Evolutionary conservation across 352 stramenopile species (phyloP).

Genomic region (Plasmopara viticola): DNA sequence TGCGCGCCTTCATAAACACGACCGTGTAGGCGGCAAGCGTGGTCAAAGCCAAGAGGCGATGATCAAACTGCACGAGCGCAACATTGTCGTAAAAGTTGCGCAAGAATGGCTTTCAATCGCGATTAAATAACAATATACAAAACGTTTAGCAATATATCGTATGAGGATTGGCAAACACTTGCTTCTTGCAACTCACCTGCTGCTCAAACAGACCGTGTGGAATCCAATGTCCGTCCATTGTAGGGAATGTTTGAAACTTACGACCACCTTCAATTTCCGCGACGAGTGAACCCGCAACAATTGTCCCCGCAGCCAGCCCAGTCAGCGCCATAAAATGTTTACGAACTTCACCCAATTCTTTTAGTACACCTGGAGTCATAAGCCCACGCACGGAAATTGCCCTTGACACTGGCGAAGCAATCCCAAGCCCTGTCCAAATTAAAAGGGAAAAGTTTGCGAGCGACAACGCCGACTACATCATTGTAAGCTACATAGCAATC

Average conservation of each 20-base stretch:
- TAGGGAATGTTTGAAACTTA: slow-evolving; percentile 96
- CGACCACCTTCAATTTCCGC: slow-evolving; percentile 95
- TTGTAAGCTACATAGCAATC: not conserved
- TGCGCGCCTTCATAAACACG: slow-evolving; percentile 51
- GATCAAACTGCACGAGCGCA: slow-evolving; percentile 94
- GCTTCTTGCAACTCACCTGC: slow-evolving; percentile 18
- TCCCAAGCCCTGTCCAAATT: slow-evolving; percentile 54
- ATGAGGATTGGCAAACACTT: not conserved
- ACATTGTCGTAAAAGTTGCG: slow-evolving; percentile 96
- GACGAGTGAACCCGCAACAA: slow-evolving; percentile 55
- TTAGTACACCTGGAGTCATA: slow-evolving; percentile 32
- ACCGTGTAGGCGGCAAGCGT: slow-evolving; percentile 62
- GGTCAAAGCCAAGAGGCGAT: slow-evolving; percentile 88
- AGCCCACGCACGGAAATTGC: slow-evolving; percentile 51
- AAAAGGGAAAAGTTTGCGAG: slow-evolving; percentile 58
- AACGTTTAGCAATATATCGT: not conserved
- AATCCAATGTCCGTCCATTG: slow-evolving; percentile 89
- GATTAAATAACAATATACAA: not conserved
- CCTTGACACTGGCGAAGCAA: slow-evolving; percentile 45
- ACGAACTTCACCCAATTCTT: slow-evolving; percentile 49
- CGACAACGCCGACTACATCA: slow-evolving; percentile 39
- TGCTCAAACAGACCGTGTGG: slow-evolving; percentile 64
- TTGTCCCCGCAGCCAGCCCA: slow-evolving; percentile 31
- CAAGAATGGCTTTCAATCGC: slow-evolving; percentile 23
- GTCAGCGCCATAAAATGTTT: slow-evolving; percentile 45